Evolutionary conservation across 2,329 filamentous ascomycete species (phyloP).

Genomic region (Thielaviopsis euricoi): DNA sequence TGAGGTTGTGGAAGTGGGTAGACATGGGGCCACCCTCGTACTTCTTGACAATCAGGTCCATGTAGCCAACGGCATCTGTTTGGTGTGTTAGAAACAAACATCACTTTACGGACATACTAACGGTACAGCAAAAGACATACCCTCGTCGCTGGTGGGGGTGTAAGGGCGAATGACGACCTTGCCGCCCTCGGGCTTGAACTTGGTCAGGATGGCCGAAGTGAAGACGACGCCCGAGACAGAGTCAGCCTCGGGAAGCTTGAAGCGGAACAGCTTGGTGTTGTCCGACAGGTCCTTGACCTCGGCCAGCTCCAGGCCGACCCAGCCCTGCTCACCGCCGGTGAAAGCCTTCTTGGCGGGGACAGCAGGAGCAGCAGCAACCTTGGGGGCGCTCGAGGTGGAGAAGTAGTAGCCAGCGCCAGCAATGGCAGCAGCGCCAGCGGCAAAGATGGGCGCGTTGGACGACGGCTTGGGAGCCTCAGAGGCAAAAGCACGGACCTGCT

Average conservation of each 20-base stretch:
- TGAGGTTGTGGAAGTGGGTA: conserved; percentile 68
- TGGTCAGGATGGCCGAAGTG: conserved; percentile 79
- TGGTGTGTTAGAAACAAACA: too few relatives aligned
- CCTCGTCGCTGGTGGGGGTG: conserved; percentile 78
- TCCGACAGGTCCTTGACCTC: conserved; percentile 69
- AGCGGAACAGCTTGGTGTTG: conserved; percentile 88
- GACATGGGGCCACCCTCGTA: conserved; percentile 90
- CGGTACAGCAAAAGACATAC: conserved; percentile 30
- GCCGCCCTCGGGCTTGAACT: conserved; percentile 69
- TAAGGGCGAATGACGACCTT: conserved; percentile 87
- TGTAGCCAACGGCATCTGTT: conserved; percentile 54
- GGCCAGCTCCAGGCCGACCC: conserved; percentile 64
- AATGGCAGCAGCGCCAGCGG: conserved; percentile 39
- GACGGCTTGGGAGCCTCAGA: conserved; percentile 29
- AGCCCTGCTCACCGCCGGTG: conserved; percentile 79
- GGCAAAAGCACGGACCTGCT: conserved; percentile 16
- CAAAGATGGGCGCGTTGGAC: conserved; percentile 43
- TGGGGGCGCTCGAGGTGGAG: conserved; percentile 37
- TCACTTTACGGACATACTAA: too few relatives aligned
- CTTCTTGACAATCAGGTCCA: conserved; percentile 83
- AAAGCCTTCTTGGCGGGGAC: conserved; percentile 34
- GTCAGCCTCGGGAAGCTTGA: conserved; percentile 70
- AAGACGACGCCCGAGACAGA: conserved; percentile 68
- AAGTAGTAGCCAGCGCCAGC: conserved; percentile 44
- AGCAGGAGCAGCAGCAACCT: conserved; percentile 20